phyloP scores from a whole-genome alignment of 1,284 basidiomycete species.

The Ceratobasidium sp. region DNA sequence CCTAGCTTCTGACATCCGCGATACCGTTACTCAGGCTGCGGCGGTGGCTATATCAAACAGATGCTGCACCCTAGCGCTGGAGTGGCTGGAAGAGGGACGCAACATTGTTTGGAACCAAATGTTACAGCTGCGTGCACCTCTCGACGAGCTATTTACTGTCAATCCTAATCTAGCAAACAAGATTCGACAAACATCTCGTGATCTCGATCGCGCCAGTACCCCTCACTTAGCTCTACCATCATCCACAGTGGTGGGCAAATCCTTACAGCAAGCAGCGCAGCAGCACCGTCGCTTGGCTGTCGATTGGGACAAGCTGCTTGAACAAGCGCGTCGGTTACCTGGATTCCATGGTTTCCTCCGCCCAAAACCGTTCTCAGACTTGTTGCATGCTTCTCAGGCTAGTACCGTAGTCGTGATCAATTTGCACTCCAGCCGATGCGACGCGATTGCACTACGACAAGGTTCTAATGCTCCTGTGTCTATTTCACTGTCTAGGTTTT shows the following conservation, averaged over 20 bases:
- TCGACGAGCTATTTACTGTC: neutral
- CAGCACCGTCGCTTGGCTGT: neutral
- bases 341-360: neutral
- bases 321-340: neutral
- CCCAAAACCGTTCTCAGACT: neutral
- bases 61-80: neutral
- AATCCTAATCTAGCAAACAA: neutral
- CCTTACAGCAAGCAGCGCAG: neutral
- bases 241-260: too few species aligned
- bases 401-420: neutral
- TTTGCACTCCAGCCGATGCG: neutral
- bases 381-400: neutral
- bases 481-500: too few species aligned
- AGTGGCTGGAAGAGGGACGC: slow-evolving; percentile 5
- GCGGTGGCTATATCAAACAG: neutral
- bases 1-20: neutral
- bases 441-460: too few species aligned
- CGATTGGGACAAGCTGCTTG: neutral
- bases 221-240: too few species aligned
- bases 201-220: too few species aligned
- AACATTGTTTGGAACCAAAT: slow-evolving; percentile 10
- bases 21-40: neutral
- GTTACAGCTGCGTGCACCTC: neutral
- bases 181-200: too few species aligned
- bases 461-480: too few species aligned